Conservation (phyloP, 2,329 filamentous ascomycete genomes). For the Aotearoamyces nothofagi region DNA sequence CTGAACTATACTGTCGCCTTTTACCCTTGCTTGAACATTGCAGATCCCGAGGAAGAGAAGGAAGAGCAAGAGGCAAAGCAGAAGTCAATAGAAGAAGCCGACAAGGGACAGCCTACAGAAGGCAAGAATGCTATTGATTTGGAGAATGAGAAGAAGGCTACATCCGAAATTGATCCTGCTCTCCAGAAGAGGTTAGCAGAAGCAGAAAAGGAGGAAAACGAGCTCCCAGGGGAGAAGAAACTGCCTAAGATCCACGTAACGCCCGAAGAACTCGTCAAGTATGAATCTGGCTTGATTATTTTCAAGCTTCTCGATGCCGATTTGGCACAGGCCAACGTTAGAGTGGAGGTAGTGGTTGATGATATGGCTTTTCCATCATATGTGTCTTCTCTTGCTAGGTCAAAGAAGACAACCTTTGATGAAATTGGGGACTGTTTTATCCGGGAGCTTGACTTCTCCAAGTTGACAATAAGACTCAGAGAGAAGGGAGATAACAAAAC, state of each 20-base stretch:
- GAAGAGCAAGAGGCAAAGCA: conserved; percentile 27
- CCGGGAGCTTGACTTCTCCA: conserved; percentile 92
- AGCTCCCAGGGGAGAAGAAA: conserved; percentile 28
- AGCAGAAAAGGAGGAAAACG: conserved; percentile 29
- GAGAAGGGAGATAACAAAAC: conserved; percentile 64
- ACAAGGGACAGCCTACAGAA: conserved; percentile 9
- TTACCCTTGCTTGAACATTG: conserved; percentile 75
- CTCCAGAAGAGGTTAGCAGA: conserved; percentile 28
- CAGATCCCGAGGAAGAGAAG: conserved; percentile 79
- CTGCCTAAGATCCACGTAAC: conserved; percentile 66
- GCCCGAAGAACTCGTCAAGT: conserved; percentile 65
- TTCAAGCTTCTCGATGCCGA: conserved; percentile 91
- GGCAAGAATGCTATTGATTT: conserved; percentile 8
- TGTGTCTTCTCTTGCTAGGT: conserved; percentile 59
- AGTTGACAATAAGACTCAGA: conserved; percentile 73
- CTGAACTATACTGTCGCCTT: conserved; percentile 77
- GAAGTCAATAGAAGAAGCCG: conserved; percentile 9
- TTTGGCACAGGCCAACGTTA: conserved; percentile 58
- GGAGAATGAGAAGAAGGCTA: conserved; percentile 6
- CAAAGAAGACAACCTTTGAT: conserved; percentile 58
- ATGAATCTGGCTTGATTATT: conserved; percentile 84
- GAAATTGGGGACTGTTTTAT: conserved; percentile 95
- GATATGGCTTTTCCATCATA: conserved; percentile 91
- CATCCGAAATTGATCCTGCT: conserved; percentile 13
- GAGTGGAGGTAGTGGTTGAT: conserved; percentile 82